Evolutionary conservation across 1,284 basidiomycete genomes (phyloP).

Genomic region (Naganishia cerealis): DNA sequence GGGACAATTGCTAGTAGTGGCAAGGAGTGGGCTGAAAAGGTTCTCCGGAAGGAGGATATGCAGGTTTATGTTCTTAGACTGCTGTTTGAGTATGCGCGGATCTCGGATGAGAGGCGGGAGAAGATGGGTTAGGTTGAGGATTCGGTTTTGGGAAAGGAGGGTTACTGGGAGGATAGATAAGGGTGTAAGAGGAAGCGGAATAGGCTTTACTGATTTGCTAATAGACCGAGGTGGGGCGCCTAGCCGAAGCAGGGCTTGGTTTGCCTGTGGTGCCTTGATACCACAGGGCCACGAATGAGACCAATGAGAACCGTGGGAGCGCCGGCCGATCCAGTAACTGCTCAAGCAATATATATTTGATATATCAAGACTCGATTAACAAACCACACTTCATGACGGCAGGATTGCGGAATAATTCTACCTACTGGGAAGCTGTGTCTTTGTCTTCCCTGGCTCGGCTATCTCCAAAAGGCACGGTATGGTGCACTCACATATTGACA

Average conservation of each 20-base stretch:
- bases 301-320: not conserved
- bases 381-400: too few species aligned
- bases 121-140: conserved; percentile 17
- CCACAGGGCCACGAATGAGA: not conserved
- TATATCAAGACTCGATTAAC: too few species aligned
- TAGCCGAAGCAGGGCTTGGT: not conserved
- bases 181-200: not conserved
- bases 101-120: conserved; percentile 17
- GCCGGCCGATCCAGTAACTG: not conserved
- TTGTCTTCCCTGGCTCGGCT: too few species aligned
- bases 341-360: not conserved
- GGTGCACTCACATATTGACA: too few species aligned
- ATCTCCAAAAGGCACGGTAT: too few species aligned
- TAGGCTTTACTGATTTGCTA: not conserved
- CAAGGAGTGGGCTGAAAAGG: conserved; percentile 14
- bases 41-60: conserved; percentile 15
- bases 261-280: too few species aligned
- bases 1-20: conserved; percentile 11
- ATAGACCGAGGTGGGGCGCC: not conserved
- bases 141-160: not conserved
- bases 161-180: not conserved
- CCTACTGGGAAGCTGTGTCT: too few species aligned
- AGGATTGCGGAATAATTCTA: too few species aligned
- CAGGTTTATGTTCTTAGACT: conserved; percentile 19
- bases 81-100: conserved; percentile 17